phyloP scores from a whole-genome alignment of 2,329 filamentous ascomycete genomes.

The Beauveria rudraprayagi region DNA sequence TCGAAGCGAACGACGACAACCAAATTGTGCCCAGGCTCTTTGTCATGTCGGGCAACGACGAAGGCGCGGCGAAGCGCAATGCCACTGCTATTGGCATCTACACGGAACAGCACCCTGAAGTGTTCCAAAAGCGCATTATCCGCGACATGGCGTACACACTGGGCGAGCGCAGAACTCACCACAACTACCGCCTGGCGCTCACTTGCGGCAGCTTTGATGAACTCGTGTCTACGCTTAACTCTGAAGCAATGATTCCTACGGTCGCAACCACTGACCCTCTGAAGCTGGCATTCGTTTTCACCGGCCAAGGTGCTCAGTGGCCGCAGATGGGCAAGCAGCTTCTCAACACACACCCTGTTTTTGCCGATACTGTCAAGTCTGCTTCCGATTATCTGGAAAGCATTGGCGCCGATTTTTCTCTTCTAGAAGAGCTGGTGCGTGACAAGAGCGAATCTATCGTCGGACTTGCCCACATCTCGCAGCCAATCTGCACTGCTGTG shows the following conservation, averaged over 20 bases:
- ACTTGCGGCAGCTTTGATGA: constrained; percentile 36
- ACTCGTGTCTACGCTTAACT: constrained; percentile 20
- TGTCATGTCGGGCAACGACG: constrained; percentile 32
- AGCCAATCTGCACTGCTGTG: constrained; percentile 37
- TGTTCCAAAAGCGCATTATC: constrained; percentile 36
- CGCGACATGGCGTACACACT: constrained; percentile 41
- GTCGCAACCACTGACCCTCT: constrained; percentile 15
- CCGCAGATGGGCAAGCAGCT: constrained; percentile 31
- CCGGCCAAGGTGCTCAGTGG: constrained; percentile 34
- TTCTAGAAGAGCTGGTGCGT: constrained; percentile 29
- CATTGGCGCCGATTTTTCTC: constrained; percentile 29
- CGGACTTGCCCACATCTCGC: constrained; percentile 32
- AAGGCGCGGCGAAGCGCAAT: constrained; percentile 24
- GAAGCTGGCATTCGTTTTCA: constrained; percentile 28
- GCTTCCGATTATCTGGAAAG: constrained; percentile 25
- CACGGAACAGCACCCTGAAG: constrained; percentile 33
- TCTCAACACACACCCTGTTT: constrained; percentile 26
- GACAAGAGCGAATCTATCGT: constrained; percentile 27
- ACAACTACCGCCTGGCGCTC: constrained; percentile 37
- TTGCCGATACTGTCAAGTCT: constrained; percentile 23
- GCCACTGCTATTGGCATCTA: constrained; percentile 28
- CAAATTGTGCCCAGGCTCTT: constrained; percentile 29
- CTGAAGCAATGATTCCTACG: constrained; percentile 8
- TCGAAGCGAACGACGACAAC: constrained; percentile 4
- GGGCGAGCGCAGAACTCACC: constrained; percentile 34